Conservation (phyloP, 2,329 filamentous ascomycete genomes). For the Zymoseptoria brevis region DNA sequence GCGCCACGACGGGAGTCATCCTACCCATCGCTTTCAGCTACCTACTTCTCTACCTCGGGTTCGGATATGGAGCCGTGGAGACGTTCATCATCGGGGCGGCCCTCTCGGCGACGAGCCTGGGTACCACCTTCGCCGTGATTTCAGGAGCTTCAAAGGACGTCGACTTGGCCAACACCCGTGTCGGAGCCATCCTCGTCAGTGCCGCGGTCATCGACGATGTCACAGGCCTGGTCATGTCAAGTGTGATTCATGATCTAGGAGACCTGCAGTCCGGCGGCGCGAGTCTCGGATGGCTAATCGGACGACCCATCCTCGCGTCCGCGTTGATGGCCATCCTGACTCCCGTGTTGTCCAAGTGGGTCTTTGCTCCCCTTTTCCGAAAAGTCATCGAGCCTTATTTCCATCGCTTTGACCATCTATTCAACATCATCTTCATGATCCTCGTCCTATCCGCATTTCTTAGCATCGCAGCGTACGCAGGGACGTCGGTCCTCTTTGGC, state of each 20-base stretch:
- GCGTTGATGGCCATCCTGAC: conserved; percentile 18
- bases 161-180: conserved; percentile 36
- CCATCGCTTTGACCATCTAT: conserved; percentile 20
- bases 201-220: conserved; percentile 43
- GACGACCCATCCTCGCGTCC: conserved; percentile 25
- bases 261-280: conserved; percentile 10
- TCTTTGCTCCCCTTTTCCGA: conserved; percentile 30
- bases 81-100: conserved; percentile 26
- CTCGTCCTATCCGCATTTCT: conserved; percentile 25
- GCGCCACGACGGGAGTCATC: conserved; percentile 39
- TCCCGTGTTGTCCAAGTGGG: conserved; percentile 26
- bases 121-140: conserved; percentile 34
- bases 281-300: conserved; percentile 22
- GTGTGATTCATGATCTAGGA: conserved; percentile 25
- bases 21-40: conserved; percentile 42
- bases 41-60: conserved; percentile 37
- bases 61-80: conserved; percentile 32
- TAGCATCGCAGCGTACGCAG: conserved; percentile 24
- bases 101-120: conserved; percentile 23
- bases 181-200: conserved; percentile 40
- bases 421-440: conserved; percentile 25
- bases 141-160: conserved; percentile 27
- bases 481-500: conserved; percentile 26
- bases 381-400: conserved; percentile 14
- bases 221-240: conserved; percentile 38